These are phyloP conservation scores for Neurospora sp. DNA, from an alignment of 495 filamentous ascomycete genomes.

Conservation along the genomic window DNA sequence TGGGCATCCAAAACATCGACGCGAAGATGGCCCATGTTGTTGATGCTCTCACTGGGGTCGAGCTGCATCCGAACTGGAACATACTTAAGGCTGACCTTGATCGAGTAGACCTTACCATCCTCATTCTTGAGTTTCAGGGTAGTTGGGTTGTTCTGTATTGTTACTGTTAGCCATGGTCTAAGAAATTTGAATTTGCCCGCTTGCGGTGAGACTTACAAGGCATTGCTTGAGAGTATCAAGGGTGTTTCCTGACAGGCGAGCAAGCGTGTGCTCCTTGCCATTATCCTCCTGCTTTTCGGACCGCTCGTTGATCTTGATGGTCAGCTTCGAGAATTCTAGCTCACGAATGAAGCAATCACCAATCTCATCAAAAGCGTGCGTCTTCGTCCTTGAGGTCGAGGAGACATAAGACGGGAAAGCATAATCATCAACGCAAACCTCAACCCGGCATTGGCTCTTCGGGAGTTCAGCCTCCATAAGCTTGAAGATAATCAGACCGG, in stretches of 20 bases:
- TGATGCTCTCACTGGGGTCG: slow-evolving; percentile 91
- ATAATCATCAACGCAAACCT: slow-evolving; percentile 91
- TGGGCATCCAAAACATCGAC: slow-evolving; percentile 84
- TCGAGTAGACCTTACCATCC: slow-evolving; percentile 64
- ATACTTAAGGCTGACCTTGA: slow-evolving; percentile 88
- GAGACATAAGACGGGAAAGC: slow-evolving; percentile 83
- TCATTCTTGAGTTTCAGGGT: slow-evolving; percentile 64
- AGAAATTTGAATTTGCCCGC: neutral
- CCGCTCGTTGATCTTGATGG: slow-evolving; percentile 70
- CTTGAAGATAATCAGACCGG: slow-evolving; percentile 89
- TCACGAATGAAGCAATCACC: slow-evolving; percentile 95
- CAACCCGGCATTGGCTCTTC: slow-evolving; percentile 65
- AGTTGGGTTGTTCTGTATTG: slow-evolving; percentile 70
- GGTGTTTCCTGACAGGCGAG: slow-evolving; percentile 77
- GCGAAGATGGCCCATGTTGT: slow-evolving; percentile 90
- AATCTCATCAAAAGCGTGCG: slow-evolving; percentile 71
- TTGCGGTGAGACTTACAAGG: slow-evolving; percentile 45
- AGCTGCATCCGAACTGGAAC: slow-evolving; percentile 89
- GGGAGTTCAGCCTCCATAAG: slow-evolving; percentile 79
- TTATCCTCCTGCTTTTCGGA: slow-evolving; percentile 62
- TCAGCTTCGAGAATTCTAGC: slow-evolving; percentile 88
- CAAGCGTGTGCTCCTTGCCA: slow-evolving; percentile 60
- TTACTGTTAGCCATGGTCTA: slow-evolving; percentile 6
- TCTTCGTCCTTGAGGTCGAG: slow-evolving; percentile 54
- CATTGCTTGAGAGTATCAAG: slow-evolving; percentile 78